Evolutionary conservation across 306 rosid species (phyloP).

Genomic region (Malus orientalis): DNA sequence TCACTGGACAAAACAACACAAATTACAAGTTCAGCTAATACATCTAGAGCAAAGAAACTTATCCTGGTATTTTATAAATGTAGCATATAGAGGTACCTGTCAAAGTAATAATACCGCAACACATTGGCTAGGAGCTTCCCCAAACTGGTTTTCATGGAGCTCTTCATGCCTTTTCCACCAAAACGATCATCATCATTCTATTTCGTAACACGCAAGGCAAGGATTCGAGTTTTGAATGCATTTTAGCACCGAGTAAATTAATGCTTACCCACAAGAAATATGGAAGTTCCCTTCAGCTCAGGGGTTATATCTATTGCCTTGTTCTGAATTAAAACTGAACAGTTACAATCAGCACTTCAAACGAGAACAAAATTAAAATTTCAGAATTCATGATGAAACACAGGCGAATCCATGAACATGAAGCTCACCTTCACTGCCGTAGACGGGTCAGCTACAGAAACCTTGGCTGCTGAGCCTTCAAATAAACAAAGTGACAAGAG

Average conservation of each 20-base stretch:
- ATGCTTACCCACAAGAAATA: slow-evolving; percentile 79
- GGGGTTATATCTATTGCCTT: slow-evolving; percentile 64
- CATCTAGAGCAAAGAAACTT: background rate
- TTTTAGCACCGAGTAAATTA: background rate
- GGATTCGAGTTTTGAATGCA: slow-evolving; percentile 2
- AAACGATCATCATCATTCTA: background rate
- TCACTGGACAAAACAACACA: slow-evolving; percentile 44
- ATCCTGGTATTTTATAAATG: slow-evolving; percentile 3
- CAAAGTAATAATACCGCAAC: slow-evolving; percentile 81
- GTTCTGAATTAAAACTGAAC: slow-evolving; percentile 58
- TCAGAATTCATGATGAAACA: background rate
- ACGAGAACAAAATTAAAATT: background rate
- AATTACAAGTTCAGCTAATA: slow-evolving; percentile 17
- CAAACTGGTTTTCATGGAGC: slow-evolving; percentile 56
- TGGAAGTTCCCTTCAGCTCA: slow-evolving; percentile 77
- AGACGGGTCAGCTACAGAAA: slow-evolving; percentile 33
- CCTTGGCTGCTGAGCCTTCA: slow-evolving; percentile 30
- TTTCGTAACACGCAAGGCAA: background rate
- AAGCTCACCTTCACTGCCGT: slow-evolving; percentile 59
- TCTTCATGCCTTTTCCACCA: slow-evolving; percentile 54
- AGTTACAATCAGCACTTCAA: slow-evolving; percentile 50
- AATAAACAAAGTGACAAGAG: background rate
- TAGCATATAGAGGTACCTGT: slow-evolving; percentile 45
- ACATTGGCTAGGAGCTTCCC: slow-evolving; percentile 71
- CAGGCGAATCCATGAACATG: background rate